Conservation (phyloP, 2,329 filamentous ascomycete species). For the Hymenoscyphus occultus region DNA sequence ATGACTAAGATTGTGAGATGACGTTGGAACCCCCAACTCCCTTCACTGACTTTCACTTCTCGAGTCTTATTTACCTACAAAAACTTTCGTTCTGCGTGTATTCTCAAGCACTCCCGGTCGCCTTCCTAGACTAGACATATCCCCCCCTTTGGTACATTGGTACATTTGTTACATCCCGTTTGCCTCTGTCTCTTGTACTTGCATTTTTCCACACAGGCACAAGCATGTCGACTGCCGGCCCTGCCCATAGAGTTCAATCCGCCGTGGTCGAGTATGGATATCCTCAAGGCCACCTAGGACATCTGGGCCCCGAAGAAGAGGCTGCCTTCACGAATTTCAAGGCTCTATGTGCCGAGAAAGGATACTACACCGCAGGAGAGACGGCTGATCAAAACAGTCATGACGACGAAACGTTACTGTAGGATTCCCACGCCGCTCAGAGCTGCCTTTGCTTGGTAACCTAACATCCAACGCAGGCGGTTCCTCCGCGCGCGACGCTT, state of each 20-base stretch:
- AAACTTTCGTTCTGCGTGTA: neutral
- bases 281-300: constrained; percentile 75
- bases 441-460: neutral
- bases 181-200: neutral
- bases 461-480: constrained; percentile 52
- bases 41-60: neutral
- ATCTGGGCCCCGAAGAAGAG: constrained; percentile 68
- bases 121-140: neutral
- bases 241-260: constrained; percentile 35
- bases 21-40: neutral
- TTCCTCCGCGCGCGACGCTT: constrained; percentile 85
- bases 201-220: neutral
- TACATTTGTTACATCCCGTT: neutral
- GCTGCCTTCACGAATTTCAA: constrained; percentile 71
- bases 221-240: constrained; percentile 27
- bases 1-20: constrained; percentile 1
- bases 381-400: constrained; percentile 50
- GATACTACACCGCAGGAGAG: constrained; percentile 53
- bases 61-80: neutral
- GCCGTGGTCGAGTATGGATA: constrained; percentile 50
- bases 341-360: constrained; percentile 59
- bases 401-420: constrained; percentile 72
- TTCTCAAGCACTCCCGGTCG: neutral
- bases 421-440: constrained; percentile 36
- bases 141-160: neutral